Conservation (phyloP, 2,329 filamentous ascomycete species). For the Sclerotinia subarctica region DNA sequence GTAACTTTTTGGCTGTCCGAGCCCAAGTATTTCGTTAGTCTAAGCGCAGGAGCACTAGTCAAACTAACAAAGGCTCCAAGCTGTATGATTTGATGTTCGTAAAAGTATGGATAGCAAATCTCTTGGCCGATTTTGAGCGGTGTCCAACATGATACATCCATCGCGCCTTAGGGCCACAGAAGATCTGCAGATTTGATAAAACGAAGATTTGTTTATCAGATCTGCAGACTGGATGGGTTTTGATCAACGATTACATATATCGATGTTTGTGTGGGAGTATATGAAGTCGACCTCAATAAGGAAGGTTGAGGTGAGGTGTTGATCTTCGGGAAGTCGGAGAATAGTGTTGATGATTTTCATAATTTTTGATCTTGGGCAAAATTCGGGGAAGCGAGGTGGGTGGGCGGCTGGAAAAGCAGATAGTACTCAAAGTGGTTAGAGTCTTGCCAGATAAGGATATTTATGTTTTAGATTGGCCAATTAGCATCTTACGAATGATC, state of each 20-base stretch:
- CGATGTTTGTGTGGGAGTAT: no score
- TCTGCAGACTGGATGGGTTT: no score
- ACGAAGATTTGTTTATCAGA: no score
- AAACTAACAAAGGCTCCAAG: not conserved
- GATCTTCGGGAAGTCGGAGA: not conserved
- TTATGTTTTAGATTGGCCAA: not conserved
- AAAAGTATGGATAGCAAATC: no score
- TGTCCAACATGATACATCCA: no score
- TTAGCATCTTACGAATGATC: not conserved
- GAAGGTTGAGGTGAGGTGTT: no score
- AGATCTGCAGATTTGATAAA: no score
- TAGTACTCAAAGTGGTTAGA: not conserved
- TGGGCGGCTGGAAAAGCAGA: not conserved
- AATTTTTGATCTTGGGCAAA: not conserved
- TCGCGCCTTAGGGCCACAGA: no score
- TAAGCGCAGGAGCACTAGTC: not conserved
- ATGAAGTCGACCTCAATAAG: no score
- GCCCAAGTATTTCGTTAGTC: not conserved
- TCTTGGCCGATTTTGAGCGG: no score
- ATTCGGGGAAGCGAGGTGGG: not conserved
- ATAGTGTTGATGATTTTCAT: not conserved
- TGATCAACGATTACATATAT: no score
- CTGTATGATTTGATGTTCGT: not conserved
- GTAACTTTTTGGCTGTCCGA: not conserved
- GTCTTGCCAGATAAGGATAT: not conserved